These are phyloP conservation scores for Kazachstania viticola DNA, from an alignment of 805 yeast species.

Conservation along the genomic window DNA sequence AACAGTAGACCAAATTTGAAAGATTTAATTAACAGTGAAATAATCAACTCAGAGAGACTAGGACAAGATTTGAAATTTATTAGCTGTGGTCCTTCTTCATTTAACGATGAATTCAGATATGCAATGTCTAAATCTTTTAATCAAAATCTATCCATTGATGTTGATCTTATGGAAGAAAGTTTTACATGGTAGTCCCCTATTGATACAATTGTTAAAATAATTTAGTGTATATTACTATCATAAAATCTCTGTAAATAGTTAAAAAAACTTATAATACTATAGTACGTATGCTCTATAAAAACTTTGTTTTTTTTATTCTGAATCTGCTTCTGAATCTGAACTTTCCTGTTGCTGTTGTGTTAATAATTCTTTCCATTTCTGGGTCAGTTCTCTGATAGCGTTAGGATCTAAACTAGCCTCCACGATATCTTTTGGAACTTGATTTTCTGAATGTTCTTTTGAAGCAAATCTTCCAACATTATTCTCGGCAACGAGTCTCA, in stretches of 20 bases:
- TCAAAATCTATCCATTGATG: conserved; percentile 15
- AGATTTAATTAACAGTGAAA: conserved; percentile 28
- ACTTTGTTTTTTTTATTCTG: not conserved
- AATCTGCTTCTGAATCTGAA: conserved; percentile 4
- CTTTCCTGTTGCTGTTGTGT: conserved; percentile 18
- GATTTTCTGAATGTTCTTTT: conserved; percentile 79
- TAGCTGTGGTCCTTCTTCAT: conserved; percentile 50
- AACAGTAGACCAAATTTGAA: conserved; percentile 39
- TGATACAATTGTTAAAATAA: not conserved
- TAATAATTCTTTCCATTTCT: conserved; percentile 42
- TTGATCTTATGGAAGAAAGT: conserved; percentile 27
- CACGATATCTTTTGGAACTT: conserved; percentile 84
- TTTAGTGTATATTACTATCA: not conserved
- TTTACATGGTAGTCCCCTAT: conserved; percentile 17
- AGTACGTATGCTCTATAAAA: not conserved
- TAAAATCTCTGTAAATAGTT: not conserved
- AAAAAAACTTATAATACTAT: not conserved
- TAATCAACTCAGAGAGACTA: conserved; percentile 24
- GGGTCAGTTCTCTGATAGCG: conserved; percentile 58
- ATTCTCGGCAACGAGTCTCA: conserved; percentile 57
- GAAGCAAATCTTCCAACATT: conserved; percentile 68
- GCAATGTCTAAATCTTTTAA: conserved; percentile 32
- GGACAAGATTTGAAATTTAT: conserved; percentile 40
- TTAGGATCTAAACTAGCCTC: conserved; percentile 66
- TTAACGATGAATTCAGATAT: conserved; percentile 46